Base-by-base conservation (phyloP, 2,329 filamentous ascomycete species). In the Trichoderma pleuroti region DNA sequence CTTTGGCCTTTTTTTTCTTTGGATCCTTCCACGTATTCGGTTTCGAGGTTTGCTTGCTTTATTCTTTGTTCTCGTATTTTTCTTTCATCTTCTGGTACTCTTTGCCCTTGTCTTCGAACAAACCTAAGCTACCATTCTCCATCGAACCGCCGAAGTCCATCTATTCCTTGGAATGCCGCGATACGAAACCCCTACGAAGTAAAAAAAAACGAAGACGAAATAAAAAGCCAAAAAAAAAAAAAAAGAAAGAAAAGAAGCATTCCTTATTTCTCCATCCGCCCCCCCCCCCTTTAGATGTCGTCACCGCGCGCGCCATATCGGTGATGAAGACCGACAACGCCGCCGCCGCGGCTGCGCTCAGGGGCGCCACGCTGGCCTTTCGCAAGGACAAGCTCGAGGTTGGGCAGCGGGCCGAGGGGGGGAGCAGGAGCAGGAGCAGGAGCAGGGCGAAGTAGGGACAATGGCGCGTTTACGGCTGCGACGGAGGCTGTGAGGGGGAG, bases 301-400 rank as follows among this genome's bases (percentile, higher is more conserved):
- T 67, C 71, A 16, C 63, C 36, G 36, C 49, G 21, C 54, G 46
- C 70, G 39, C 54, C 65, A 28, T 16, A 67, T 72, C 75, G 79
- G 78, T 74, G 75, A 82, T 82, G 80, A 78, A 77, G 77, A 75
- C 77, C 76, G 78, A 75, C 64, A 69, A 72, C 49, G 85, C 85
- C 62, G 79, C 83, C 9, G 72, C 56, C 12, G 86, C 83, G 6
- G 72, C 42, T n/a, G 86, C 86, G 63, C 79, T 88, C 70, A 83
- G 81, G 71, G 87, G 87, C 66, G 87, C 87, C 11, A 85, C 84
- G 12, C 81, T 88, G 30, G 87, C 87, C 24, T 89, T 89, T 72
- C 81, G 83, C 61, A 79, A 76, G 36, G 76, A 76, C 64, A 74
- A 56, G 68, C 52, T 64, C 21, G 60, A 70, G 60, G 36, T 59